phyloP scores from a whole-genome alignment of 257 asterid genomes.

The Ajuga chamaepitys region DNA sequence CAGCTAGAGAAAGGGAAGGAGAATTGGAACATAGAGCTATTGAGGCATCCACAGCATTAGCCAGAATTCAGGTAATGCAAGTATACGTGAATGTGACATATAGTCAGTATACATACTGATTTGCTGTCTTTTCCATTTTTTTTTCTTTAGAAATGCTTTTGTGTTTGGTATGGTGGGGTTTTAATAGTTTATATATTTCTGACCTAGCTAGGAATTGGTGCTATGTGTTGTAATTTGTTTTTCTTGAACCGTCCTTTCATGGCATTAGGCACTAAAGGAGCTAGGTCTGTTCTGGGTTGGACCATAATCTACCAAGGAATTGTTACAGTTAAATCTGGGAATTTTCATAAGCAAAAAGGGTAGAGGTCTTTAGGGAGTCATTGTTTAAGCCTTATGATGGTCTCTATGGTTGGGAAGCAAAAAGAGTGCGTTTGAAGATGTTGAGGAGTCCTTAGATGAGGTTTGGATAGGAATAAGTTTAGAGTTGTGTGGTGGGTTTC shows the following conservation, averaged over 20 bases:
- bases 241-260: not conserved
- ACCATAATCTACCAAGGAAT: too few relatives aligned
- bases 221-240: not conserved
- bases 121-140: not conserved
- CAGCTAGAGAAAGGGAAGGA: slow-evolving; percentile 97
- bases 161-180: not conserved
- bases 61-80: slow-evolving; percentile 76
- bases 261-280: too few relatives aligned
- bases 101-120: not conserved
- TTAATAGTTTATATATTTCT: not conserved
- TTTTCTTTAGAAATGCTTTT: not conserved
- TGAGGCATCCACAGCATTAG: slow-evolving; percentile 92
- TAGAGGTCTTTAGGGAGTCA: too few relatives aligned
- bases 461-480: too few relatives aligned
- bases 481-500: too few relatives aligned
- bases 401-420: not conserved
- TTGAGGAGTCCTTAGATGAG: too few relatives aligned
- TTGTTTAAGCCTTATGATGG: not conserved
- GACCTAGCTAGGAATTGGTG: slow-evolving; percentile 4
- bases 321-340: too few relatives aligned
- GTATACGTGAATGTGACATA: not conserved
- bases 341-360: too few relatives aligned
- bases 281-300: too few relatives aligned
- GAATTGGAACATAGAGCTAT: slow-evolving; percentile 93
- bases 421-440: too few relatives aligned